A percentile compares a stretch with the other conserved stretches of the same genome.
Evolutionary conservation across 1,284 basidiomycete species (phyloP).

Genomic region (Singerocomus inundabilis): DNA sequence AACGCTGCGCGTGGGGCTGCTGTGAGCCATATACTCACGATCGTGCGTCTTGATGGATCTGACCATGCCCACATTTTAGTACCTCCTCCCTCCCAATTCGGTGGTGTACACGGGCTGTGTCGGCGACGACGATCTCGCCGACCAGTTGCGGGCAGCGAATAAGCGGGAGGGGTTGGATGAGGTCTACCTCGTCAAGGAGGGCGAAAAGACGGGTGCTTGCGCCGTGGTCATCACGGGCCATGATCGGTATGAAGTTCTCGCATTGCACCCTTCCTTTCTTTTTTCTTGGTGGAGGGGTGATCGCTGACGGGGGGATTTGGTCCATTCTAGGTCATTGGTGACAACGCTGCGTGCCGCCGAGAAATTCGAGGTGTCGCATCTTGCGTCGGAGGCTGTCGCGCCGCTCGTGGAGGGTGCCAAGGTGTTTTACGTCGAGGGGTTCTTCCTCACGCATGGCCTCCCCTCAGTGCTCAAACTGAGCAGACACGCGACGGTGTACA

Average conservation of each 20-base stretch:
- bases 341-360: slow-evolving; percentile 91
- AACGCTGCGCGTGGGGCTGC: slow-evolving; percentile 96
- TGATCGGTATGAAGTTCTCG: slow-evolving; percentile 55
- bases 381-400: slow-evolving; percentile 76
- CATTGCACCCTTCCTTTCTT: background rate
- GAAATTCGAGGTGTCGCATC: slow-evolving; percentile 81
- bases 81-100: slow-evolving; percentile 83
- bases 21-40: slow-evolving; percentile 51
- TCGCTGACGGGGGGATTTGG: slow-evolving; percentile 2
- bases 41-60: slow-evolving; percentile 5
- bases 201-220: slow-evolving; percentile 93
- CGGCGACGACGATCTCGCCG: slow-evolving; percentile 87
- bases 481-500: slow-evolving; percentile 73
- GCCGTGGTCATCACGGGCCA: slow-evolving; percentile 95
- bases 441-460: slow-evolving; percentile 94
- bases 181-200: slow-evolving; percentile 87
- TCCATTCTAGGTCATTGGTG: slow-evolving; percentile 71
- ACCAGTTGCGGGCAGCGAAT: slow-evolving; percentile 92
- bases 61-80: slow-evolving; percentile 46
- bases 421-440: slow-evolving; percentile 94
- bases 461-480: slow-evolving; percentile 76
- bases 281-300: background rate
- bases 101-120: slow-evolving; percentile 97
- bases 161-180: slow-evolving; percentile 88
- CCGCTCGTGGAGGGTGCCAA: slow-evolving; percentile 79